phyloP scores from a whole-genome alignment of 139 green algal species.

The Diplosphaera chodatii region DNA sequence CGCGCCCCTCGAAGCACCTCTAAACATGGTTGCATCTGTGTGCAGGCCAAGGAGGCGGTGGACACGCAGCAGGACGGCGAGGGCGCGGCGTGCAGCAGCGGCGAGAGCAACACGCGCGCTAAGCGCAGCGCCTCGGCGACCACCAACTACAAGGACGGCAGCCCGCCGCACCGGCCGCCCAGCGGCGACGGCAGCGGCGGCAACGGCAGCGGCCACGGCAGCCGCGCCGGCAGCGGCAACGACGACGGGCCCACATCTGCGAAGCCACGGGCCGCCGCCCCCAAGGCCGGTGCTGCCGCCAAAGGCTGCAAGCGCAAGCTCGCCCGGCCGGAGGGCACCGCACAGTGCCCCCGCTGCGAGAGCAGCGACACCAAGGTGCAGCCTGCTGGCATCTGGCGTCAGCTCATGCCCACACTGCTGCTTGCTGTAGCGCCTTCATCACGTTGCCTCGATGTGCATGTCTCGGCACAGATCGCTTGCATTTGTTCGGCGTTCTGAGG shows the following conservation, averaged over 20 bases:
- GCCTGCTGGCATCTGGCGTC: too few species aligned
- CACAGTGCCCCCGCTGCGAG: constrained; percentile 73
- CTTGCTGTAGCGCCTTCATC: too few species aligned
- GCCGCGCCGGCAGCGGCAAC: neutral
- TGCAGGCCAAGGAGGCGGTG: neutral
- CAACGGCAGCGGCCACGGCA: neutral
- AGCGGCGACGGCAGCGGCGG: neutral
- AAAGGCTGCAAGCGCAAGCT: constrained; percentile 19
- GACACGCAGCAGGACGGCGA: neutral
- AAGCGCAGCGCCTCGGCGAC: neutral
- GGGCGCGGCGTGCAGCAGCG: neutral
- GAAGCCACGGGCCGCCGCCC: neutral
- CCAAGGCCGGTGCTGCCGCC: neutral
- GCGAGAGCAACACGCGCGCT: neutral
- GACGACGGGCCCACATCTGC: neutral
- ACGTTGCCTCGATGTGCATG: too few species aligned
- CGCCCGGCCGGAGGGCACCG: constrained; percentile 25
- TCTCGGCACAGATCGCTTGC: too few species aligned
- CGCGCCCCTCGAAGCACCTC: too few species aligned
- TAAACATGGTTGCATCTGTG: too few species aligned
- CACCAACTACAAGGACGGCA: neutral
- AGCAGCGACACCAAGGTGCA: constrained; percentile 74
- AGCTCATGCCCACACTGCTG: too few species aligned
- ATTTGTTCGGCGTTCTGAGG: too few species aligned
- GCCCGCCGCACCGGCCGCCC: too few species aligned